A percentile compares a stretch with the other conserved stretches of the same genome.
Conservation (phyloP, 2,329 filamentous ascomycete genomes). For the Drechslerella coelobrocha region DNA sequence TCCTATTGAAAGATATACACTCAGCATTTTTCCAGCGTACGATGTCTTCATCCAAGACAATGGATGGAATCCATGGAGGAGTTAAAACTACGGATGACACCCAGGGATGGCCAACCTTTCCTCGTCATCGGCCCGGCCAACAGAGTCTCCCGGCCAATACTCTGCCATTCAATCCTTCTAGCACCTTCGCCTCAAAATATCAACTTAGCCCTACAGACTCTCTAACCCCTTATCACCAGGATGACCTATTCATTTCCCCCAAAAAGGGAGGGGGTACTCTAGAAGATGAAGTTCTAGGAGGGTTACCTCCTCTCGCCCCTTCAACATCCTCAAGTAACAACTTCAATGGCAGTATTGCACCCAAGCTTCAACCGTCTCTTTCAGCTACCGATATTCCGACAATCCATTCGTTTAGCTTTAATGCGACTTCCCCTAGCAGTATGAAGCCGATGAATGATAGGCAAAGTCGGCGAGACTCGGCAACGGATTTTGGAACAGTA, state of each 20-base stretch:
- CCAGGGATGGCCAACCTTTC: constrained; percentile 67
- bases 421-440: constrained; percentile 59
- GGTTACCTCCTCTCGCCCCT: constrained; percentile 46
- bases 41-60: constrained; percentile 74
- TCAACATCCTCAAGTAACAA: constrained; percentile 43
- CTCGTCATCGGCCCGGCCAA: constrained; percentile 71
- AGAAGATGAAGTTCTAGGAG: constrained; percentile 28
- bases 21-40: constrained; percentile 64
- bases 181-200: constrained; percentile 54
- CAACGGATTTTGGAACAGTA: constrained; percentile 51
- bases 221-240: constrained; percentile 51
- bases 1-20: constrained; percentile 16
- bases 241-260: constrained; percentile 52
- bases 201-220: constrained; percentile 53
- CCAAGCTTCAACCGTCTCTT: constrained; percentile 84
- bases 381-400: constrained; percentile 89
- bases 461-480: constrained; percentile 52
- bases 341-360: constrained; percentile 55
- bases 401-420: constrained; percentile 71
- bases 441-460: constrained; percentile 50
- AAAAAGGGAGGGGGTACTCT: constrained; percentile 18
- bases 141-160: constrained; percentile 67
- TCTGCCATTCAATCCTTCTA: constrained; percentile 55
- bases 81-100: constrained; percentile 67
- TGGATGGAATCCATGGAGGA: constrained; percentile 77